These are phyloP conservation scores for Lanmaoa pseudosensibilis DNA, from an alignment of 768 basidiomycete genomes.

Conservation along the genomic window DNA sequence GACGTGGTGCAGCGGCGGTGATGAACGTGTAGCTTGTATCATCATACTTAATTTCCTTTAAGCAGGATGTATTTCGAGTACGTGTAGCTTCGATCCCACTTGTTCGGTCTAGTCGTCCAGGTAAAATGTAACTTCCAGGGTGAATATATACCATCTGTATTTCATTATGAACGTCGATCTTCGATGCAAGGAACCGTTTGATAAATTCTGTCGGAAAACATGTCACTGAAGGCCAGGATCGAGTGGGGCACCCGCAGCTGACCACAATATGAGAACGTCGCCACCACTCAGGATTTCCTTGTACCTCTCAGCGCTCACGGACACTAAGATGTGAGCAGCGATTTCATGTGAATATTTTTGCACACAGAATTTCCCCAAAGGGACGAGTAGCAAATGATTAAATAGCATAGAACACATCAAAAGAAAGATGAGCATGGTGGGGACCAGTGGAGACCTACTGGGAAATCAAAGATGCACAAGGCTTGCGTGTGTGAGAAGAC, in stretches of 20 bases:
- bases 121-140: not conserved
- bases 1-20: constrained; percentile 26
- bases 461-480: no score
- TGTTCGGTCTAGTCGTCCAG: not conserved
- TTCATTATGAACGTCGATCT: not conserved
- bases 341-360: no score
- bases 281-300: not conserved
- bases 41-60: not conserved
- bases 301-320: no score
- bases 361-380: no score
- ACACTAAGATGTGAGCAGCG: no score
- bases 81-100: not conserved
- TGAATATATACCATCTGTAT: not conserved
- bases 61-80: not conserved
- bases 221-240: not conserved
- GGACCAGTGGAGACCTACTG: not conserved
- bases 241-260: no score
- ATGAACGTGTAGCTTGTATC: constrained; percentile 14
- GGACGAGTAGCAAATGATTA: no score
- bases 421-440: not conserved
- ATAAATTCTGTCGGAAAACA: not conserved
- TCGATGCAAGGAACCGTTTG: not conserved
- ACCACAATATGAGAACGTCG: not conserved
- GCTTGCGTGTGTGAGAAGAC: no score
- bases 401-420: not conserved